A percentile compares a stretch with the other conserved stretches of the same genome.
phyloP scores from a whole-genome alignment of 2,329 filamentous ascomycete genomes.

The Proliferodiscus dingleyae region DNA sequence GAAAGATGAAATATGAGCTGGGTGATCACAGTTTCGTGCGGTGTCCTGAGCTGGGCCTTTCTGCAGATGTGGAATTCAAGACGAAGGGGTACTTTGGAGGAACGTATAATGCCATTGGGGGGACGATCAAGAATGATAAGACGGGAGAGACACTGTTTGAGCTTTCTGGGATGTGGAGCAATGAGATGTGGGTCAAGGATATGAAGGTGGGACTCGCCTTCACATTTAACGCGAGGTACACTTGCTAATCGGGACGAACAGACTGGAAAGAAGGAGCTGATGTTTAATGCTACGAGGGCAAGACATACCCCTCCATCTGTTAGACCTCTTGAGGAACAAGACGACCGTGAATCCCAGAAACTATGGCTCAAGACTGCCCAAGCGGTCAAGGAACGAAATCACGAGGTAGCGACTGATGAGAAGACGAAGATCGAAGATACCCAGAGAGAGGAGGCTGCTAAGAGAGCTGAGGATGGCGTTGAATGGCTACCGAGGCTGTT shows the following conservation, averaged over 20 bases:
- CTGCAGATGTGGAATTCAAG: conserved; percentile 95
- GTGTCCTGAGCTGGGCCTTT: conserved; percentile 81
- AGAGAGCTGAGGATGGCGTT: conserved; percentile 68
- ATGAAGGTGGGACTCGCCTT: conserved; percentile 52
- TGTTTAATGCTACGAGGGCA: conserved; percentile 80
- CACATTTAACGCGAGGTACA: background rate
- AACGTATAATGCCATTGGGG: conserved; percentile 93
- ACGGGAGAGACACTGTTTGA: conserved; percentile 87
- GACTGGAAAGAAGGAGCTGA: conserved; percentile 83
- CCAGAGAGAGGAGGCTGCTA: conserved; percentile 83
- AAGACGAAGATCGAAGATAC: conserved; percentile 95
- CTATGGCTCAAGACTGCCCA: conserved; percentile 79
- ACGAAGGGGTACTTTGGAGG: conserved; percentile 96
- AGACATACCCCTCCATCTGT: conserved; percentile 70
- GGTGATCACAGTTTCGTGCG: conserved; percentile 91
- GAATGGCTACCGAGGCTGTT: conserved; percentile 91
- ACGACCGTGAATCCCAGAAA: conserved; percentile 81
- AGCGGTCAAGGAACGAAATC: conserved; percentile 79
- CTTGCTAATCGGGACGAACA: conserved; percentile 34
- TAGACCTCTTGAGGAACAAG: conserved; percentile 79
- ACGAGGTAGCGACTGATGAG: conserved; percentile 85
- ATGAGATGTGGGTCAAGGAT: conserved; percentile 90
- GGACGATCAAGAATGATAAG: conserved; percentile 80
- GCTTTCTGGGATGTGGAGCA: conserved; percentile 87
- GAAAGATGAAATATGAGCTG: conserved; percentile 99